Base-by-base conservation (phyloP, 768 basidiomycete genomes). In the Leccinum subgranulosum region DNA sequence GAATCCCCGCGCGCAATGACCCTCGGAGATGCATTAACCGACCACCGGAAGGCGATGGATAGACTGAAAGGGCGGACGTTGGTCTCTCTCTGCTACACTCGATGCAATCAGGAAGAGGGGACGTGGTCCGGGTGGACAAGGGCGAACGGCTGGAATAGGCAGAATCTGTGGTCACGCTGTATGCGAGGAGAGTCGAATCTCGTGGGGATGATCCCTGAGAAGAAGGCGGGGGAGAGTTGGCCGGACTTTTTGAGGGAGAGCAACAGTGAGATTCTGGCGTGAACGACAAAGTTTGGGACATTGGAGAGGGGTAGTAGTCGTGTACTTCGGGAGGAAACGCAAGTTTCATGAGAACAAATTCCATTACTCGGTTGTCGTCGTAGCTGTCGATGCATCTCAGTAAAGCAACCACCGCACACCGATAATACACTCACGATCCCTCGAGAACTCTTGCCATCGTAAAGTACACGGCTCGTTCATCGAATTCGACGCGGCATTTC, bases 401-500 rank as follows among this genome's bases (percentile, higher is more conserved):
- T 48, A 53, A 23, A 8, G 3, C 4, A 10, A 47, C 2, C 15
- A 34, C 5, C 8, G 31, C 17, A 33, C 10, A 23, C 19, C 25
- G 55, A 47, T 10, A 5, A 25, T 17, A 46, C 28, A 78, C 81
- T 73, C 66, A 82, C 81, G 77, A 75, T 58, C 75, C 76, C 31
- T 74, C 67, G 21, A 87, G 62, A 28, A 84, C 78, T 66, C 83
- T 85, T 1, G 87, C 87, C 86, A 89, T 89, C 0, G 84, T 86
- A 64, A 90, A 88, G 69, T 81, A 90, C 34, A 88, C 87, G 0
- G 84, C 82, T 57, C 84, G 74, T 60, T 84, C 80, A 41, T 88
- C 86, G 64, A 88, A 89, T 65, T 88, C 88, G 17, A 90, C 87
- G 9, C 87, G 74, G 61, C 88, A 89, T 64, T 90, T 90, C 88